Base-by-base conservation (phyloP, 2,329 filamentous ascomycete genomes). In the Penicillium sp. region DNA sequence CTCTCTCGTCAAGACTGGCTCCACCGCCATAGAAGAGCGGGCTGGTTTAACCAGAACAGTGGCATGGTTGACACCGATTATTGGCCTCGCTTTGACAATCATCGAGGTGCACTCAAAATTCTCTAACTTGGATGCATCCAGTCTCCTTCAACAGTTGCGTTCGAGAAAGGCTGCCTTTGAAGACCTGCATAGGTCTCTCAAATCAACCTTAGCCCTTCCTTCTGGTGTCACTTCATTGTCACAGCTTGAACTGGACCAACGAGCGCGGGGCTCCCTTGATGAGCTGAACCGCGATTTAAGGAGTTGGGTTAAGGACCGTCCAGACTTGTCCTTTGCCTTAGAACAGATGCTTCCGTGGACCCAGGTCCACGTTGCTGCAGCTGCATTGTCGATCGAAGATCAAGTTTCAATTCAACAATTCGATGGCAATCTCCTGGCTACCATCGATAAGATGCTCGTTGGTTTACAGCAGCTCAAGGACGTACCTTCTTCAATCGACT, bases 361-460 rank as follows among this genome's bases (percentile, higher is more conserved):
- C 3, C 58, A 67, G 13, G 37, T 62, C 17, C 56, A 66, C 15
- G 31, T 51, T 2, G 42, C 45, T 22, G 35, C 41, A 14, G 44
- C 17, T 32, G 44, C 9, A 30, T 39, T 4, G 28, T 29, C 9
- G 32, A 38, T 7, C 30, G 51, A 35, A 34, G 32, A 51, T 50
- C 36, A 35, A 13, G 17, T 63, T 17, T 49, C 54, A 32, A 42
- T 71, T 14, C 54, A 72, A 12, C 57, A 64, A 0, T 74, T 88
- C 30, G 75, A 79, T 28, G 64, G 72, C 10, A 68, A 72, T 3
- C 62, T 87, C 1, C 75, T 85, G 25, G 74, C 65, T 1, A 69
- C 84, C n/a, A 76, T 82, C 31, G 85, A 94, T 61, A 77, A 78
- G 33, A 76, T 90, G 17, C 77, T 95, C 2, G 83, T 90, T 23